phyloP scores from a whole-genome alignment of 2,329 filamentous ascomycete species.

The Calcarisporium arbuscula region DNA sequence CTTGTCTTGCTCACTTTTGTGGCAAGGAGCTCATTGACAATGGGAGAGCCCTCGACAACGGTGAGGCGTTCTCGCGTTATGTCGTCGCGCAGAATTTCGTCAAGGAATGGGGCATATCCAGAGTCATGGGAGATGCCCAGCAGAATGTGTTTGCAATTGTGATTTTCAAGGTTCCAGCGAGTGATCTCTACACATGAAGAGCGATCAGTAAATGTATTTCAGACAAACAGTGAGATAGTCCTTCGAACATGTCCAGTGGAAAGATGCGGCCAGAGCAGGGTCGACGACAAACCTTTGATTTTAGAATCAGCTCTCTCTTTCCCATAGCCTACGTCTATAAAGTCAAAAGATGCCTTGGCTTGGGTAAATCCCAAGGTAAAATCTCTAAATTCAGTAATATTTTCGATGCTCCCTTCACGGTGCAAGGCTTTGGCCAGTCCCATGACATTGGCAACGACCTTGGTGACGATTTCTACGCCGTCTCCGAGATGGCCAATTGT shows the following conservation, averaged over 20 bases:
- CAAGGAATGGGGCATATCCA: constrained; percentile 53
- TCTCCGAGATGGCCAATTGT: constrained; percentile 37
- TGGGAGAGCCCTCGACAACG: constrained; percentile 48
- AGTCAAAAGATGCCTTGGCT: constrained; percentile 53
- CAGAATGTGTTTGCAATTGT: constrained; percentile 56
- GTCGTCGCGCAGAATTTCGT: constrained; percentile 44
- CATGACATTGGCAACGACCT: constrained; percentile 48
- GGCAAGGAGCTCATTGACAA: constrained; percentile 40
- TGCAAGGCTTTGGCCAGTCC: constrained; percentile 45
- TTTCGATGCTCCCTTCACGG: constrained; percentile 39
- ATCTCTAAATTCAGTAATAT: constrained; percentile 41
- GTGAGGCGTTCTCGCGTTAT: constrained; percentile 37
- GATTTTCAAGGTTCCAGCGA: constrained; percentile 52
- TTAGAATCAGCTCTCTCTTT: constrained; percentile 55
- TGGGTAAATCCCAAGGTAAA: constrained; percentile 57
- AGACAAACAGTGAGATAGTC: neutral
- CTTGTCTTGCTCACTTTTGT: constrained; percentile 41
- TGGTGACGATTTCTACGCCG: constrained; percentile 48
- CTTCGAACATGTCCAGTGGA: too few relatives aligned
- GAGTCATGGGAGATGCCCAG: constrained; percentile 58
- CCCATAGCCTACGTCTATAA: constrained; percentile 54
- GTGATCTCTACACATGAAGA: constrained; percentile 34
- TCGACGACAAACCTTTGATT: constrained; percentile 46
- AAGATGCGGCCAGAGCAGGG: too few relatives aligned
- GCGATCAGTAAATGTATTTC: neutral